phyloP scores from a whole-genome alignment of 1,284 basidiomycete species.

The Fomitopsis palustris region DNA sequence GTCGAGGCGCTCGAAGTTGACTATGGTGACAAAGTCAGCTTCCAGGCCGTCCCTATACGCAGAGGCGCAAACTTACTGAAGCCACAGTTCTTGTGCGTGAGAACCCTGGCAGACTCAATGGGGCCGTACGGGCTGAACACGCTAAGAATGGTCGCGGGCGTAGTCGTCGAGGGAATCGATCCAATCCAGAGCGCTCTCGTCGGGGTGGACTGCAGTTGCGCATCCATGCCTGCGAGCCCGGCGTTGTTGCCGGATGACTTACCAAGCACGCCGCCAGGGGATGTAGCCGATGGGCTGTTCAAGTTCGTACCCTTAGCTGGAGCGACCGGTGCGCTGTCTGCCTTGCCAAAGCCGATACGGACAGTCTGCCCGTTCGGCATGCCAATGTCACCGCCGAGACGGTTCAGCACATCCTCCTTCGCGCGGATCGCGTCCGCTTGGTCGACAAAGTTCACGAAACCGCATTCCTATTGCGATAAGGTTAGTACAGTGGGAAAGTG shows the following conservation, averaged over 20 bases:
- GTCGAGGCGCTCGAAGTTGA: slow-evolving; percentile 97
- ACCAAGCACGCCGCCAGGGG: slow-evolving; percentile 49
- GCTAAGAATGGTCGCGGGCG: slow-evolving; percentile 87
- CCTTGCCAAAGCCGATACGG: slow-evolving; percentile 96
- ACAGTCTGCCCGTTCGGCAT: slow-evolving; percentile 93
- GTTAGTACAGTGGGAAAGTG: slow-evolving; percentile 8
- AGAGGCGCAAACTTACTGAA: slow-evolving; percentile 62
- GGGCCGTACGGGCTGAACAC: slow-evolving; percentile 96
- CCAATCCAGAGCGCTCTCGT: slow-evolving; percentile 96
- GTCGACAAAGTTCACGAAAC: slow-evolving; percentile 98
- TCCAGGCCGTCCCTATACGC: slow-evolving; percentile 9
- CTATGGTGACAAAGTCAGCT: slow-evolving; percentile 30
- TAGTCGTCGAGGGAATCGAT: slow-evolving; percentile 90
- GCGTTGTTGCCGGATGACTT: slow-evolving; percentile 46
- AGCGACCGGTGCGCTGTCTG: slow-evolving; percentile 88
- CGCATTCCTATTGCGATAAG: slow-evolving; percentile 72
- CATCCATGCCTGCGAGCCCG: slow-evolving; percentile 65
- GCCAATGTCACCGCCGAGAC: slow-evolving; percentile 90
- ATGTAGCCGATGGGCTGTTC: slow-evolving; percentile 59
- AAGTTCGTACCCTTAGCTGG: slow-evolving; percentile 73
- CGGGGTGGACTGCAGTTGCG: slow-evolving; percentile 82
- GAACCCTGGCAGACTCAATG: slow-evolving; percentile 92
- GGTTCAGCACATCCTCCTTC: slow-evolving; percentile 94
- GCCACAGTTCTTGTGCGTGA: slow-evolving; percentile 96
- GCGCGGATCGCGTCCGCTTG: slow-evolving; percentile 92